Evolutionary conservation across 768 basidiomycete species (phyloP).

Genomic region (Suillus fuscotomentosus): DNA sequence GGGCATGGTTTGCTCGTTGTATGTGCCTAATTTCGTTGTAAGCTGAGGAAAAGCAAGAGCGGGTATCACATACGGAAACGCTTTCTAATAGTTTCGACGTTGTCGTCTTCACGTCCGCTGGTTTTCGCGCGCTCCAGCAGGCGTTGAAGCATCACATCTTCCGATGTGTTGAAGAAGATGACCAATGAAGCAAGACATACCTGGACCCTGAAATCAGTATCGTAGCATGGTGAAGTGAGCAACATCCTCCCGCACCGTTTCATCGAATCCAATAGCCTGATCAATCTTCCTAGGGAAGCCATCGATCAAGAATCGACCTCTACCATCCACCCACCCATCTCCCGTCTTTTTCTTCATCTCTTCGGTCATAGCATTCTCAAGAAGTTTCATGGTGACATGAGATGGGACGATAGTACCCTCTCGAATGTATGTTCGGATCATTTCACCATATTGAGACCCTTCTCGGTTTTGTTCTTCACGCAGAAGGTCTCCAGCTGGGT

Average conservation of each 20-base stretch:
- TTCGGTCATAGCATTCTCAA: slow-evolving; percentile 86
- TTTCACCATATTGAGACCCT: slow-evolving; percentile 75
- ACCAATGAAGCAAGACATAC: slow-evolving; percentile 80
- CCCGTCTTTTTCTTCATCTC: slow-evolving; percentile 46
- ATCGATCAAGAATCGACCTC: slow-evolving; percentile 90
- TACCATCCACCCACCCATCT: slow-evolving; percentile 66
- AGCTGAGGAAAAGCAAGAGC: not conserved
- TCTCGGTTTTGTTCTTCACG: slow-evolving; percentile 90
- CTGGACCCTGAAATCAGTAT: slow-evolving; percentile 34
- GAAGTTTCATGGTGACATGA: slow-evolving; percentile 94
- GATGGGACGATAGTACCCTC: slow-evolving; percentile 95
- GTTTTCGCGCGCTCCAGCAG: slow-evolving; percentile 91
- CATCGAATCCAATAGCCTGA: slow-evolving; percentile 90
- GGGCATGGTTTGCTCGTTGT: slow-evolving; percentile 70
- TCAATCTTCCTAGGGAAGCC: slow-evolving; percentile 99
- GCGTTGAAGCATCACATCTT: slow-evolving; percentile 84
- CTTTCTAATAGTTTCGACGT: slow-evolving; percentile 90
- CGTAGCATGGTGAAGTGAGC: not conserved
- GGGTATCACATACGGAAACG: slow-evolving; percentile 74
- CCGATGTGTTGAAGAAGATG: slow-evolving; percentile 83
- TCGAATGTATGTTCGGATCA: slow-evolving; percentile 86
- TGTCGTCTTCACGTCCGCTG: slow-evolving; percentile 94
- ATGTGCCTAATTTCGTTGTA: not conserved
- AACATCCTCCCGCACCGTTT: slow-evolving; percentile 52
- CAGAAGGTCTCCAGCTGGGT: slow-evolving; percentile 90